Percentiles rank a stretch among this genome's conserved stretches.
Conservation (phyloP, 2,329 filamentous ascomycete genomes). For the Colletotrichum melonis region DNA sequence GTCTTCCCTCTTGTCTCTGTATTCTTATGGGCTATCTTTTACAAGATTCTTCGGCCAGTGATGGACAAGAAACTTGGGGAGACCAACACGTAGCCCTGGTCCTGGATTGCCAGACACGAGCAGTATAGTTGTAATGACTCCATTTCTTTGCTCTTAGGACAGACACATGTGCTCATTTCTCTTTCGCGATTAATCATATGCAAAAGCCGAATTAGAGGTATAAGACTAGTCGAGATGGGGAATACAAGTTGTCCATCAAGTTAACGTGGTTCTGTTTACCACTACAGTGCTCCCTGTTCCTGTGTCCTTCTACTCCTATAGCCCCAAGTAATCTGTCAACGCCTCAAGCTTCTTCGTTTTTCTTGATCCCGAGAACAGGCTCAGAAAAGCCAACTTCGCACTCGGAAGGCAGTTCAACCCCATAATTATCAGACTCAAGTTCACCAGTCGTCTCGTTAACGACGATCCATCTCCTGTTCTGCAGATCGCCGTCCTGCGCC, state of each 20-base stretch:
- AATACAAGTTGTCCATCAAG: neutral
- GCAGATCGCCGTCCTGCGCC: slow-evolving; percentile 50
- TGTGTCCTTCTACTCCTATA: neutral
- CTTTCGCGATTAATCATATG: too few species aligned
- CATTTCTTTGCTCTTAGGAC: too few species aligned
- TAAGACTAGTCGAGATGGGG: neutral
- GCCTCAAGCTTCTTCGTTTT: neutral
- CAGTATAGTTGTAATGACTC: neutral
- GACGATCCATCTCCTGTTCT: slow-evolving; percentile 48
- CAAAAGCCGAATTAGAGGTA: too few species aligned
- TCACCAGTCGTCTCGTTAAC: slow-evolving; percentile 38
- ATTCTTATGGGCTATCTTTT: slow-evolving; percentile 13
- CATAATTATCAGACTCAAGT: slow-evolving; percentile 45
- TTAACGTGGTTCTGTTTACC: neutral
- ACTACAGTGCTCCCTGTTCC: neutral
- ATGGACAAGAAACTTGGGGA: slow-evolving; percentile 14
- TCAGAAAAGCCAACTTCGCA: slow-evolving; percentile 44
- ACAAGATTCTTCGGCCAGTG: slow-evolving; percentile 10
- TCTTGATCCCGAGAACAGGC: slow-evolving; percentile 38
- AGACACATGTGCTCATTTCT: too few species aligned
- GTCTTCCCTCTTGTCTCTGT: slow-evolving; percentile 27
- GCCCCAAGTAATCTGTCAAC: neutral
- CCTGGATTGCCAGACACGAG: neutral
- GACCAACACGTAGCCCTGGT: neutral
- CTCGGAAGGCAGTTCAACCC: slow-evolving; percentile 42